These are phyloP conservation scores for Aspergillus cristatus DNA, from an alignment of 495 filamentous ascomycete species.

Conservation along the genomic window DNA sequence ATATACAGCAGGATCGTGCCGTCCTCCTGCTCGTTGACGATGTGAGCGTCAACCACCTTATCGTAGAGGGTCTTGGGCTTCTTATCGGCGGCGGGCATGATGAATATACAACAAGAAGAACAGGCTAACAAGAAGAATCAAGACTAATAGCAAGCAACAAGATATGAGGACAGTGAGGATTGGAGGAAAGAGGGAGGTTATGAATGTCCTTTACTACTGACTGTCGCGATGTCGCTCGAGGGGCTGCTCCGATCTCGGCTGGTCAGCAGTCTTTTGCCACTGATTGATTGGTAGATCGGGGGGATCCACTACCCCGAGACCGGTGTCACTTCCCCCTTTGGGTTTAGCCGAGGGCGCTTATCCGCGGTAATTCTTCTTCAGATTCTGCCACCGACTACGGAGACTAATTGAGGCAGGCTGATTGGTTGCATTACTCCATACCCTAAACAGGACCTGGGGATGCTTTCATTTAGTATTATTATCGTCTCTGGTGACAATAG, in stretches of 20 bases:
- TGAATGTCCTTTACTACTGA: no score
- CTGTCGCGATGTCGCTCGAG: slow-evolving; percentile 31
- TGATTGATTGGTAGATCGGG: slow-evolving; percentile 18
- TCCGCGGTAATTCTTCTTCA: no score
- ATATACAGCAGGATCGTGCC: slow-evolving; percentile 92
- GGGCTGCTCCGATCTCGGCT: slow-evolving; percentile 35
- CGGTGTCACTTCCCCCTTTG: no score
- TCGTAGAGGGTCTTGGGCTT: slow-evolving; percentile 89
- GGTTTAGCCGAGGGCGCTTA: no score
- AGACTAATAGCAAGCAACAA: no score
- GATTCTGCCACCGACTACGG: no score
- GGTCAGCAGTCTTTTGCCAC: slow-evolving; percentile 28
- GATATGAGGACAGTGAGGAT: slow-evolving; percentile 13
- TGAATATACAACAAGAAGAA: slow-evolving; percentile 17
- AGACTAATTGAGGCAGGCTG: no score
- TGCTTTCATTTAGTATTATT: no score
- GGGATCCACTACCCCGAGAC: no score
- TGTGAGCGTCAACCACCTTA: slow-evolving; percentile 90
- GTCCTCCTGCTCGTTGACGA: slow-evolving; percentile 88
- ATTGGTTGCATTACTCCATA: no score
- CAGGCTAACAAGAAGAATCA: slow-evolving; percentile 5
- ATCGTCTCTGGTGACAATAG: no score
- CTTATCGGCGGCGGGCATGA: slow-evolving; percentile 72
- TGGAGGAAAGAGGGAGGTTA: slow-evolving; percentile 1
- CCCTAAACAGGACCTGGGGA: no score